These are phyloP conservation scores for Beauveria asiatica DNA, from an alignment of 2,329 filamentous ascomycete species.

Conservation along the genomic window DNA sequence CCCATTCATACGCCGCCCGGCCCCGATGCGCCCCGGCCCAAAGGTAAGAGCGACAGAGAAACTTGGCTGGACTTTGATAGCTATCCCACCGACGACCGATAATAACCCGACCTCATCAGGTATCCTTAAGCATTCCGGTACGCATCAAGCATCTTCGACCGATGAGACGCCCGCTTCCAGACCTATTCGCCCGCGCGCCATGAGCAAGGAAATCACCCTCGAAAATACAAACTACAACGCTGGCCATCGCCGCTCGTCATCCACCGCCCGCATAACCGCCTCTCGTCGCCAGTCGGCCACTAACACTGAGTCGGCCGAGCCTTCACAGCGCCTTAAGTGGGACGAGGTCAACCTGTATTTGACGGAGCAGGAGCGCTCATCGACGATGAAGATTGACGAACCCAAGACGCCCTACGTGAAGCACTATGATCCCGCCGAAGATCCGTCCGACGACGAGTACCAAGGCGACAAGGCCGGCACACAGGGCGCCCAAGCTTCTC, in stretches of 20 bases:
- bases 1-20: slow-evolving; percentile 34
- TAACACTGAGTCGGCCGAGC: slow-evolving; percentile 36
- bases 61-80: neutral
- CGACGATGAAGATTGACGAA: slow-evolving; percentile 98
- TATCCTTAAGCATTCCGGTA: slow-evolving; percentile 81
- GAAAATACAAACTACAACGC: slow-evolving; percentile 94
- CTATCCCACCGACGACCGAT: no score
- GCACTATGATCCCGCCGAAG: slow-evolving; percentile 83
- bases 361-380: slow-evolving; percentile 88
- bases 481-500: slow-evolving; percentile 12
- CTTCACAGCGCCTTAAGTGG: slow-evolving; percentile 81
- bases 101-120: slow-evolving; percentile 42
- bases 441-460: slow-evolving; percentile 73
- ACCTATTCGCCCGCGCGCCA: slow-evolving; percentile 33
- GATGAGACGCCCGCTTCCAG: slow-evolving; percentile 26
- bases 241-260: slow-evolving; percentile 76
- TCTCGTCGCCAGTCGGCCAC: slow-evolving; percentile 65
- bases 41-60: slow-evolving; percentile 26
- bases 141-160: slow-evolving; percentile 45
- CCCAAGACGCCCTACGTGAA: slow-evolving; percentile 95
- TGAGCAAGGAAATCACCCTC: slow-evolving; percentile 80
- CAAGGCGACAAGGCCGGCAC: slow-evolving; percentile 20
- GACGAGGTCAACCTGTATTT: slow-evolving; percentile 97
- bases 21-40: slow-evolving; percentile 34
- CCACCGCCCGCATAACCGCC: slow-evolving; percentile 49